Base-by-base conservation (phyloP, 2,329 filamentous ascomycete genomes). In the Fusarium pseudoanthophilum region DNA sequence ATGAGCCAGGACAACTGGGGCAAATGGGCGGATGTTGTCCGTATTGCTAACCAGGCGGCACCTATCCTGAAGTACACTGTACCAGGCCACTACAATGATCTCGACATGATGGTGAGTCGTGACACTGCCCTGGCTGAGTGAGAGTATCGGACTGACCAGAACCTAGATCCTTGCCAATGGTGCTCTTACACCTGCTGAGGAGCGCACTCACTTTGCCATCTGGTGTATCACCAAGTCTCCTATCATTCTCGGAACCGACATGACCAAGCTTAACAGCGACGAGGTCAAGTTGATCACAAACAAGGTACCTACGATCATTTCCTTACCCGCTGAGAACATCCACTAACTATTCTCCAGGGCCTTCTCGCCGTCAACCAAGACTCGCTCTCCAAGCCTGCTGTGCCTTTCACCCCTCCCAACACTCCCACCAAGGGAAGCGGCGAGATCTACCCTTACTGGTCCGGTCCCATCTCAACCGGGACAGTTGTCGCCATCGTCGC, bases 401-500 rank as follows among this genome's bases (percentile, higher is more conserved):
- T 68, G 46, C 64, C 64, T 30, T 68, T 68, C 48, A 68, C 65
- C 9, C 64, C 65, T 9, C 26, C 65, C 26, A 58, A 58, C n/a
- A 62, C 64, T 8, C 65, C 65, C 24, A 16, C 65, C n/a, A 68
- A 68, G 24, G 65, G 28, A 2, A 62, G 32, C 42, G 13, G n/a
- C 36, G 65, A 68, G 48, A 68, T 68, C n/a, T 62, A 68, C 42
- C 64, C 64, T 30, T 68, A 68, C 65, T 68, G 65, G 65, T 68
- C 64, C 11, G 64, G 65, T 11, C 65, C 65, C 36, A 49, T 68
- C n/a, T 62, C 64, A 28, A 62, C 63, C 7, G 65, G 65, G 42
- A 68, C 65, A 7, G 65, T 68, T 15, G 64, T 68, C 14, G 65
- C 65, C 15, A 67, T 68, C 42, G 65, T 68, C 11, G 65, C 65